Conservation (phyloP, 2,329 filamentous ascomycete genomes). For the Aspergillus awamori region DNA sequence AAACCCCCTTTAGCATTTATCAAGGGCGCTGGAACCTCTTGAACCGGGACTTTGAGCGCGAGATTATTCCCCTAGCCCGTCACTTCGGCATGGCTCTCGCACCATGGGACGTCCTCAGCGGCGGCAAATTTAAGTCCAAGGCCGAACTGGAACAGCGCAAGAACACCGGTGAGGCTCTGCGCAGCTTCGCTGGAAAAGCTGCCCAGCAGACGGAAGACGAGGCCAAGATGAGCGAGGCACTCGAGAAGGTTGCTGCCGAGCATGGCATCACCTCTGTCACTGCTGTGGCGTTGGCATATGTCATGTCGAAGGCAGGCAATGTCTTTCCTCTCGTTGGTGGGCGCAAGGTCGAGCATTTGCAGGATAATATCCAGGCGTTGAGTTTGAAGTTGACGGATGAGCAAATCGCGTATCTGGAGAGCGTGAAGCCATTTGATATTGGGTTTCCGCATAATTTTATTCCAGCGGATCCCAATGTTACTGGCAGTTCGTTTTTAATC, state of each 20-base stretch:
- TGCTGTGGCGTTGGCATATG: constrained; percentile 70
- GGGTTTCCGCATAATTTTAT: constrained; percentile 69
- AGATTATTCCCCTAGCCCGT: constrained; percentile 46
- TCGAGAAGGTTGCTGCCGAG: constrained; percentile 62
- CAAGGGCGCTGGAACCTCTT: constrained; percentile 46
- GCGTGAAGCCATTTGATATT: constrained; percentile 61
- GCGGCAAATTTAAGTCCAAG: constrained; percentile 54
- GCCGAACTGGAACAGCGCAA: constrained; percentile 51
- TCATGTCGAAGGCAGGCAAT: constrained; percentile 70
- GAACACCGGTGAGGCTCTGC: constrained; percentile 47
- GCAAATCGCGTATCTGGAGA: constrained; percentile 68
- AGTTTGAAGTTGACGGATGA: constrained; percentile 59
- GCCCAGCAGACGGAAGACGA: constrained; percentile 51
- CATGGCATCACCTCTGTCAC: constrained; percentile 61
- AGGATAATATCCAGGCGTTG: constrained; percentile 70
- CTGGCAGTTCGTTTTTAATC: constrained; percentile 7
- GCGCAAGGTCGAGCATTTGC: constrained; percentile 69
- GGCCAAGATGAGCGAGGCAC: constrained; percentile 56
- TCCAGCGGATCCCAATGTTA: constrained; percentile 23
- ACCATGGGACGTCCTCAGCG: constrained; percentile 63
- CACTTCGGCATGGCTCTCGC: constrained; percentile 52
- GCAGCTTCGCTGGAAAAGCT: constrained; percentile 30
- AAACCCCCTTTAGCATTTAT: constrained; percentile 45
- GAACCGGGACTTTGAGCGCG: constrained; percentile 45
- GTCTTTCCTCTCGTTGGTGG: constrained; percentile 75